Base-by-base conservation (phyloP, 306 rosid species). In the Ormosia emarginata region DNA sequence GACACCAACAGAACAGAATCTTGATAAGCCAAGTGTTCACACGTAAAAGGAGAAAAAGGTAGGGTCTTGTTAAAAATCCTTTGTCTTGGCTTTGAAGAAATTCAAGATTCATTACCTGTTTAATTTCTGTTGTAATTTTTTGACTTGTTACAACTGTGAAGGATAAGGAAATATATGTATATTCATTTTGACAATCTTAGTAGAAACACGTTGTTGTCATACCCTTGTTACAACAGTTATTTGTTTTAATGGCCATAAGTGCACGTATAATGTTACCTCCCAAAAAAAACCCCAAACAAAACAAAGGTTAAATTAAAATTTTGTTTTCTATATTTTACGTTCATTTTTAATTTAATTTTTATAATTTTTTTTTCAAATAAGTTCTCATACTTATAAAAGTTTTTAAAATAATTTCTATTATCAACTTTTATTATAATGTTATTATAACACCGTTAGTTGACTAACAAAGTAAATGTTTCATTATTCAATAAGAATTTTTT, bases 1-100 rank as follows among this genome's bases (percentile, higher is more conserved):
- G 99, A 95, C 69, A 95, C 98, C 83, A 93, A 79, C 74, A 95
- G 53, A 52, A 92, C 91, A 69, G 92, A 77, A 30, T 95, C 96
- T 17, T 90, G 84, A 70, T 83, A 85, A 72, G 98, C 96, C 88
- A 93, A 79, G 82, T 75, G 71, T 78, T 52, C 84, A 67, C 82
- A 77, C 89, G 61, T 84, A 78, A 53, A 74, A 77, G 80, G 83
- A 78, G 79, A 55, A 76, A 87, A 83, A 57, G 69, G 56, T 84
- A 88, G 93, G 82, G 40, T 74, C 66, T 64, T 76, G 86, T 85
- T 81, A 78, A 78, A 67, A 79, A 74, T 79, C 52, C 55, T 33
- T 65, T 80, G 63, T 82, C 88, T 72, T 83, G 84, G 68, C 82
- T 84, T 71, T 58, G 74, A 74, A 78, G 88, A 71, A 84, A 73